Conservation (phyloP, 148 eudicot genomes). For the Spergularia marina region DNA sequence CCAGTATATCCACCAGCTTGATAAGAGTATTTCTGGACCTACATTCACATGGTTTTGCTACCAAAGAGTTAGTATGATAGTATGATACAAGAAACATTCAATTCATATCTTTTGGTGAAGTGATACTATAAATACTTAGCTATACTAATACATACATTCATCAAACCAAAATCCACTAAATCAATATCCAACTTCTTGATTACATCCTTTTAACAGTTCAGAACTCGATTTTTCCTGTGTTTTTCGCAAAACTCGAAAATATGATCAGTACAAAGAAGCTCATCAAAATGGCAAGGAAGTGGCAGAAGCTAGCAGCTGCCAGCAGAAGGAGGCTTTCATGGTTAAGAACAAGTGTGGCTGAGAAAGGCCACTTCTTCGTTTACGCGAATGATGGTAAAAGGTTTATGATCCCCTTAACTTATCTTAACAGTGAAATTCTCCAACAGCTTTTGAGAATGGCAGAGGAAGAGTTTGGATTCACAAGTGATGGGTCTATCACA, state of each 20-base stretch:
- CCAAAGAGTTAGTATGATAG: conserved; percentile 3
- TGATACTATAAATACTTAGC: background rate
- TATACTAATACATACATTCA: background rate
- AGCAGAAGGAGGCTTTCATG: conserved; percentile 20
- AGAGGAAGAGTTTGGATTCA: conserved; percentile 25
- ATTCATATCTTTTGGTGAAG: conserved; percentile 4
- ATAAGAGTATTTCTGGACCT: conserved; percentile 1
- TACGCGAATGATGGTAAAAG: conserved; percentile 18
- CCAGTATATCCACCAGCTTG: conserved; percentile 20
- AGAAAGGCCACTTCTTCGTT: conserved; percentile 14
- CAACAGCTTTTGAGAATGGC: conserved; percentile 15
- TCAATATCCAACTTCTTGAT: background rate
- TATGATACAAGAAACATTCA: conserved; percentile 10
- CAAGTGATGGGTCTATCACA: conserved; percentile 8
- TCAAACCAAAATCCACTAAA: conserved; percentile 6
- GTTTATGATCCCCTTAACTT: conserved; percentile 21
- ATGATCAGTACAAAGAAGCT: conserved; percentile 31
- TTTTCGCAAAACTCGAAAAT: background rate
- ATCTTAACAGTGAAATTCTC: conserved; percentile 15
- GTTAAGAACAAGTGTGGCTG: background rate
- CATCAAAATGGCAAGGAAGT: conserved; percentile 26
- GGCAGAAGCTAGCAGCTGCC: conserved; percentile 28
- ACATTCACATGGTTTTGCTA: conserved; percentile 19
- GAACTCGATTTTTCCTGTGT: background rate
- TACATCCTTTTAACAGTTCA: background rate